Percentiles rank a stretch among this genome's conserved stretches.
Conservation (phyloP, 192 early-diverging fungal species). For the Chytriomyces confervae region DNA sequence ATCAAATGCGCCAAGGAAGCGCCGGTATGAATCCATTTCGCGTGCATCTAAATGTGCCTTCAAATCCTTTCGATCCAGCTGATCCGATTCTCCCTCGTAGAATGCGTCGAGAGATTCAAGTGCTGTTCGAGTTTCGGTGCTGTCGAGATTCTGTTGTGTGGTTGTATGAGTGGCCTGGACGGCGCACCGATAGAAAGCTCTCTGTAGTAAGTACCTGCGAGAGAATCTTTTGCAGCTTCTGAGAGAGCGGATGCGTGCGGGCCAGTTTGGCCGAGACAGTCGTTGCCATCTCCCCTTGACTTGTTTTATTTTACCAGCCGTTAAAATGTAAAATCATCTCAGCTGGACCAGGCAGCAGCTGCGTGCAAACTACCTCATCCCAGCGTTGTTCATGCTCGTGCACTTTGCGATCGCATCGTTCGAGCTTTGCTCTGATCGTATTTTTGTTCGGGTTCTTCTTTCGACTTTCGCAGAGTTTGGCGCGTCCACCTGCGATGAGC, state of each 20-base stretch:
- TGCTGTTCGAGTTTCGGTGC: conserved; percentile 67
- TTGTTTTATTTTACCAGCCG: too few species aligned
- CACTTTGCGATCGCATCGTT: too few species aligned
- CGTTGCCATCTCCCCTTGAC: too few species aligned
- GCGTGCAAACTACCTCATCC: too few species aligned
- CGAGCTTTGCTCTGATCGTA: too few species aligned
- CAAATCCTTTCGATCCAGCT: conserved; percentile 36
- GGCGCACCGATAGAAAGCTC: background rate
- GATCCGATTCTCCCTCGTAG: conserved; percentile 59
- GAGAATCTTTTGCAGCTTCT: conserved; percentile 52
- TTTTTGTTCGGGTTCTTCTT: too few species aligned
- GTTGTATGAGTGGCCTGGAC: background rate
- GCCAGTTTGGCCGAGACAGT: conserved; percentile 32
- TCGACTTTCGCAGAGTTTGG: too few species aligned
- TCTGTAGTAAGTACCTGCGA: conserved; percentile 32
- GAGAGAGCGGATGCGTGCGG: conserved; percentile 51
- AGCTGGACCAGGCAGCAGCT: too few species aligned
- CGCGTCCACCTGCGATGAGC: too few species aligned
- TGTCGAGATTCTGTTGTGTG: conserved; percentile 58
- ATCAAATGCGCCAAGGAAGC: conserved; percentile 56
- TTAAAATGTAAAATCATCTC: too few species aligned
- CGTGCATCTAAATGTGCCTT: conserved; percentile 13
- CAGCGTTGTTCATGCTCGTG: too few species aligned
- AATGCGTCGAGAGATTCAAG: conserved; percentile 67
- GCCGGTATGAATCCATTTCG: conserved; percentile 16